Base-by-base conservation (phyloP, 305 asterid genomes). In the Andrographis paniculata region DNA sequence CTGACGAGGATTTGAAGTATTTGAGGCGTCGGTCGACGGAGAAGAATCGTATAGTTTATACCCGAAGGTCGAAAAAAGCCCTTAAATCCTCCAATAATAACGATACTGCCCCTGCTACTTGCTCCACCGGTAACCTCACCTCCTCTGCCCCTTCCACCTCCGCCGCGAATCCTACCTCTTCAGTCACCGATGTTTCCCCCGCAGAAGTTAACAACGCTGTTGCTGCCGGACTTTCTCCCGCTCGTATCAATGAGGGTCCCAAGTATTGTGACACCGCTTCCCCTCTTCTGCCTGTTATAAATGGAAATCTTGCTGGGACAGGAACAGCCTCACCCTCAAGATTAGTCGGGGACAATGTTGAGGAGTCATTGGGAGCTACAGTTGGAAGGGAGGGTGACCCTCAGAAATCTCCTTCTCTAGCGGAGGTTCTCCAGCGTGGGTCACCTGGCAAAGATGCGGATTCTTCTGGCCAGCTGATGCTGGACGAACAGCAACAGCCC, bases 21-120 rank as follows among this genome's bases (percentile, higher is more conserved):
- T 68, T 62, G 50, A 62, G 72, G 60, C 42, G 56, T 52, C 79
- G 73, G 20, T 70, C 75, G 85, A 61, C 72, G 22, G 78, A 58
- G 16, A 52, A 58, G 16, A 52, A 58, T 42, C 20, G 61, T 42
- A 84, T 55, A 60, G 87, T 85, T 27, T 85, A 82, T 60, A 68
- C 72, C 11, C 63, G 95, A 53, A 82, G 58, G 48, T 45, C 45
- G 20, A 40, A 42, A 37, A 65, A 66, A 61, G 55, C 62, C 50
- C 55, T 38, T 9, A 65, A 60, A 48, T 27, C 55, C 43, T 35
- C 23, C 60, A 28, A 30, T 17, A 49, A 58, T 52, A 21, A 45
- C 66, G 55, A 37, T 31, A 35, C 64, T 45, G 59, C 60, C 62
- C 20, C 69, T 42, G 14, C 68, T 40, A 20, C 65, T 52, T 39